These are phyloP conservation scores for Silene uniflora DNA, from an alignment of 148 eudicot genomes.

Conservation along the genomic window DNA sequence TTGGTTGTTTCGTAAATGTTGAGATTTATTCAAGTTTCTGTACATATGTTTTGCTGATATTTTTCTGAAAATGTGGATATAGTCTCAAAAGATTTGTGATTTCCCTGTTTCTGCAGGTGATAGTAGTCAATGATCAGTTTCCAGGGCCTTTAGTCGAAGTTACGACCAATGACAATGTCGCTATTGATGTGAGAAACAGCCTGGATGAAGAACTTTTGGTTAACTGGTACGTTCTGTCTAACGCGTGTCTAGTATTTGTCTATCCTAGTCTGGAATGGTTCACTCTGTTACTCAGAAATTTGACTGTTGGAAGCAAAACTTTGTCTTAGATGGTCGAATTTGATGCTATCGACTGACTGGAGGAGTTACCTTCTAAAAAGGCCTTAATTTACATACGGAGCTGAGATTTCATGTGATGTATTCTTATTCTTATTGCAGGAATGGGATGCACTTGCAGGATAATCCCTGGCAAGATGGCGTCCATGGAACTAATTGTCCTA, in stretches of 20 bases:
- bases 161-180: constrained; percentile 64
- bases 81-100: neutral
- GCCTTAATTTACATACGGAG: neutral
- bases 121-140: constrained; percentile 67
- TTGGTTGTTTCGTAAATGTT: neutral
- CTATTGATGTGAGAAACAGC: constrained; percentile 58
- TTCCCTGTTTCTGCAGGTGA: constrained; percentile 49
- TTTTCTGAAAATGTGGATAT: neutral
- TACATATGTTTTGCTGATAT: neutral
- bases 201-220: constrained; percentile 71
- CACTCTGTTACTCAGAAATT: neutral
- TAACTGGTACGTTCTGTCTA: constrained; percentile 49
- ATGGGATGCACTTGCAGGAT: constrained; percentile 72
- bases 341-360: neutral
- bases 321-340: neutral
- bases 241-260: neutral
- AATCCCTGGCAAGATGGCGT: constrained; percentile 95
- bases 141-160: constrained; percentile 71
- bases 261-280: neutral
- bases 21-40: neutral
- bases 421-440: constrained; percentile 37
- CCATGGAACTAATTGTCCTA: constrained; percentile 81
- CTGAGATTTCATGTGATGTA: constrained; percentile 2
- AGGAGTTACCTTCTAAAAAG: neutral
- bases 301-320: neutral